Evolutionary conservation across 2,329 filamentous ascomycete genomes (phyloP), one percentile per base, ranked within the genome.

Genomic region (Trichophyton benhamiae): DNA sequence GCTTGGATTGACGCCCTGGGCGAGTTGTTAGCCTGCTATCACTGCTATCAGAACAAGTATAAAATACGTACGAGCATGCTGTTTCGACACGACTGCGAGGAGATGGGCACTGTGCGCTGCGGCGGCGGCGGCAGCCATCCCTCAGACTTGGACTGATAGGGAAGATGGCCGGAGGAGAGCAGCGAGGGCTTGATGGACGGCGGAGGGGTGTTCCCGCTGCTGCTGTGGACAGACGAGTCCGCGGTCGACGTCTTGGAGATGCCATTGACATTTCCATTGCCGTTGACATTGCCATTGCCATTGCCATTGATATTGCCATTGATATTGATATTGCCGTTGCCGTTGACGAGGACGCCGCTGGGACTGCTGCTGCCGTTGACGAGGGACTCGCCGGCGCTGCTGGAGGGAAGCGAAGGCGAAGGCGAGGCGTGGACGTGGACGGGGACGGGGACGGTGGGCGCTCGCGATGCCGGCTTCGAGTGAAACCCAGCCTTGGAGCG

Each of bases 401-500:
- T 83, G 46, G 84, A 83, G 64, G 49, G 49, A 11, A 79, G 69
- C 11, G 49, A 55, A 1, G 27, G 49, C 1, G 25, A 17, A 3
- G 7, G 41, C 25, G 59, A n/a, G 5, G 41, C n/a, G 13, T 15
- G 20, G 20, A 20, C 20, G 20, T 20, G 20, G 20, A 20, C 20
- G 20, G 20, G 20, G 20, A 20, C 20, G 20, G 20, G 3, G 9
- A 11, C 15, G 9, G 38, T 11, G 33, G 13, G 20, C 44, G 13
- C 7, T n/a, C 11, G 27, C 7, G n/a, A 68, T 33, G 30, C 65
- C 33, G 66, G 67, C 60, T 68, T 67, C 41, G 71, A 69, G 63
- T 82, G 84, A 75, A 91, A 87, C 78, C 85, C 91, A 63, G 85
- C 82, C 72, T 81, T 86, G 61, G 88, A 94, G 68, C 87, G 86